These are phyloP conservation scores for Abrus pulchellus DNA, from an alignment of 306 rosid species.

Conservation along the genomic window DNA sequence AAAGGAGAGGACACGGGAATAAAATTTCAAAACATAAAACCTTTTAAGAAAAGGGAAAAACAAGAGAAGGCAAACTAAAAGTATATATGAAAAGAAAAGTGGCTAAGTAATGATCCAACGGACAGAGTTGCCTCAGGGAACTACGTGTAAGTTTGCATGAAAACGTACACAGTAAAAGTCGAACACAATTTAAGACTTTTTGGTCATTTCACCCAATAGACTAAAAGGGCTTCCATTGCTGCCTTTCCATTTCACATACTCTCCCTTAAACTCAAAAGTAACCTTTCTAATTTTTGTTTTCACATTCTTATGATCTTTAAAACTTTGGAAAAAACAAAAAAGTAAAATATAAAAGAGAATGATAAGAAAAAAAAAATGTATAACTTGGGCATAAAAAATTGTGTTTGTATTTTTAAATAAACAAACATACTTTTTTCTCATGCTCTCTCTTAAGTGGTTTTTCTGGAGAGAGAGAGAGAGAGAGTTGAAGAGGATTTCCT, in stretches of 20 bases:
- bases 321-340: no score
- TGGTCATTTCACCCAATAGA: slow-evolving; percentile 50
- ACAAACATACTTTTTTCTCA: slow-evolving; percentile 6
- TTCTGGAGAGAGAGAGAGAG: slow-evolving; percentile 36
- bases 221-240: slow-evolving; percentile 19
- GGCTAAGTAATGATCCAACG: slow-evolving; percentile 40
- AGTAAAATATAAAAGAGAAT: background rate
- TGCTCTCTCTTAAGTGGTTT: slow-evolving; percentile 46
- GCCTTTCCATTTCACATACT: slow-evolving; percentile 37
- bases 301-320: no score
- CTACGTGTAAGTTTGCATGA: slow-evolving; percentile 78
- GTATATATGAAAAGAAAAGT: background rate
- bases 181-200: slow-evolving; percentile 48
- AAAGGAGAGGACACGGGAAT: background rate
- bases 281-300: slow-evolving; percentile 2
- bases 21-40: background rate
- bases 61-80: no score
- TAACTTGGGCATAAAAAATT: background rate
- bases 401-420: background rate
- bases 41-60: background rate
- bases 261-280: slow-evolving; percentile 8
- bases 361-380: background rate
- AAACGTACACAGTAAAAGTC: slow-evolving; percentile 58
- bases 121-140: slow-evolving; percentile 10
- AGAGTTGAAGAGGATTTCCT: slow-evolving; percentile 41